Percentiles rank a stretch among this genome's conserved stretches.
Evolutionary conservation across 73 alveolate species (phyloP).

Genomic region (Paramecium pentaurelia): DNA sequence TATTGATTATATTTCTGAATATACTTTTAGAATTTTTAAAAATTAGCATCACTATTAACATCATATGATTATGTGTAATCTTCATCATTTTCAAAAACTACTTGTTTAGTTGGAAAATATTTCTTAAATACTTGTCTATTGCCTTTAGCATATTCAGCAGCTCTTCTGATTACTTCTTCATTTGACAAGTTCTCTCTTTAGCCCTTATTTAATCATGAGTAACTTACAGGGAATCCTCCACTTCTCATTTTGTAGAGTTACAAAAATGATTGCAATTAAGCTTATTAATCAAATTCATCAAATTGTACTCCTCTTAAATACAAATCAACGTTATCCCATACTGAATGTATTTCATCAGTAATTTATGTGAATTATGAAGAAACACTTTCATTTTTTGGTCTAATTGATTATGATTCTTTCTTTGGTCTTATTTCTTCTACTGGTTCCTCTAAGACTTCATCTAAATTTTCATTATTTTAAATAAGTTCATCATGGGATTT

Average conservation of each 20-base stretch:
- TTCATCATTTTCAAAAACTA: neutral
- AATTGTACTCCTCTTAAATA: conserved; percentile 2
- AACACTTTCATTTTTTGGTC: neutral
- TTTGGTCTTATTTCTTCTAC: conserved; percentile 11
- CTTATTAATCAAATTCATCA: conserved; percentile 13
- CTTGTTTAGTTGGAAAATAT: conserved; percentile 39
- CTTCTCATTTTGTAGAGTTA: conserved; percentile 26
- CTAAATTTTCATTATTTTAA: neutral
- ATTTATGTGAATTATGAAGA: conserved; percentile 6
- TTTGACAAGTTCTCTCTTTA: conserved; percentile 44
- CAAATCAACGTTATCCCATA: conserved; percentile 42
- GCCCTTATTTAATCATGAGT: conserved; percentile 17
- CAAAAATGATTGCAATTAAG: neutral
- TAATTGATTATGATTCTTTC: neutral
- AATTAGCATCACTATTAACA: conserved; percentile 1
- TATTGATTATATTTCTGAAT: neutral
- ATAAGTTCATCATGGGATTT: neutral
- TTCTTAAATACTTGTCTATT: neutral
- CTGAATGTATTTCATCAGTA: conserved; percentile 7
- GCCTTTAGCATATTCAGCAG: conserved; percentile 14
- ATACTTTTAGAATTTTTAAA: neutral
- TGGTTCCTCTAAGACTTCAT: neutral
- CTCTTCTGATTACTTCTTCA: conserved; percentile 18
- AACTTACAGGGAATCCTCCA: conserved; percentile 40
- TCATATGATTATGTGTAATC: neutral